Conservation (phyloP, 2,329 filamentous ascomycete species). For the Hymenoscyphus salicellus region DNA sequence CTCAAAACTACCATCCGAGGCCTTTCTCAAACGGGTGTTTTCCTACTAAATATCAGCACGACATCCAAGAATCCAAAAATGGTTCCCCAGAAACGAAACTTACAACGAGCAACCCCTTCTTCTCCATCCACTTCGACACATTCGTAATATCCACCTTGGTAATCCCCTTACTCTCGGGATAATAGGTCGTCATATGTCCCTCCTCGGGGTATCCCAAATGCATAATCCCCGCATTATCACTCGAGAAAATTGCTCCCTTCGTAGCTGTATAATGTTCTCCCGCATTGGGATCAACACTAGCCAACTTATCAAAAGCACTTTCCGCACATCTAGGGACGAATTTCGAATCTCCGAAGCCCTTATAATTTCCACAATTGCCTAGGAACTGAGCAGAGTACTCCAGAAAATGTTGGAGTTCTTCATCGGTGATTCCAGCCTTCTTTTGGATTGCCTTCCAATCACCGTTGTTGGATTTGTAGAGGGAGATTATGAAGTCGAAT, state of each 20-base stretch:
- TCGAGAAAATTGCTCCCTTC: conserved; percentile 69
- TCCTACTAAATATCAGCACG: conserved; percentile 45
- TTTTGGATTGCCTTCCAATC: conserved; percentile 67
- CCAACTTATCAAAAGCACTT: conserved; percentile 62
- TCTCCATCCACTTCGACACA: conserved; percentile 69
- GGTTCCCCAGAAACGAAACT: conserved; percentile 7
- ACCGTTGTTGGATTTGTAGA: conserved; percentile 64
- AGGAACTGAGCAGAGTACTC: conserved; percentile 78
- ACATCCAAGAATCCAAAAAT: not conserved
- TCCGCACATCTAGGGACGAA: conserved; percentile 71
- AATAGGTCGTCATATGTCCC: conserved; percentile 81
- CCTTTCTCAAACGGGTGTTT: conserved; percentile 74
- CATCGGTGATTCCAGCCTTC: conserved; percentile 61
- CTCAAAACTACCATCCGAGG: conserved; percentile 61
- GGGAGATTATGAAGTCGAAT: conserved; percentile 73
- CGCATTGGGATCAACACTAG: conserved; percentile 57
- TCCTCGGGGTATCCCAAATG: conserved; percentile 73
- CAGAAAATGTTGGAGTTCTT: conserved; percentile 66
- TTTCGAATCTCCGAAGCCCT: conserved; percentile 81
- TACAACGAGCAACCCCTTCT: conserved; percentile 62
- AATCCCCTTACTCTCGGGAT: conserved; percentile 71
- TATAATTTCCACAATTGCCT: conserved; percentile 78
- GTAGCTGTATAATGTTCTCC: conserved; percentile 65
- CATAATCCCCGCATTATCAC: conserved; percentile 61
- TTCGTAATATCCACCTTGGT: conserved; percentile 71